Base-by-base conservation (phyloP, 768 basidiomycete genomes). In the Agrocybe praecox region DNA sequence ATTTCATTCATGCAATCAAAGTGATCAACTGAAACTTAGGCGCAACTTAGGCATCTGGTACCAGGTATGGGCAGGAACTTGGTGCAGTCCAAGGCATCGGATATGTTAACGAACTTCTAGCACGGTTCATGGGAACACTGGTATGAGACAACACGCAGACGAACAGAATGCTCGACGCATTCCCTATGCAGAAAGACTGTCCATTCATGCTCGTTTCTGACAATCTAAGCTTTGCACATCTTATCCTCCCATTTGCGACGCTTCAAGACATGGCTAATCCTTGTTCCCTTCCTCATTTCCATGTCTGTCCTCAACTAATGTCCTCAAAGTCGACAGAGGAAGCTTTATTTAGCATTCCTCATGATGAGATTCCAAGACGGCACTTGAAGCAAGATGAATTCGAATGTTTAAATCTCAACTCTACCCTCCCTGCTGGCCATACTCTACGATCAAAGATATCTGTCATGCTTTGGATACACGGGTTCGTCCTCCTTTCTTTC, bases 381-480 rank as follows among this genome's bases (percentile, higher is more conserved):
- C 63, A 70, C 12, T 71, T 88, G 33, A 77, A 78, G 60, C 85
- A 88, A 49, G 80, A 89, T 67, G 90, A 92, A 69, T 89, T 91
- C 34, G 87, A 89, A 51, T 92, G 90, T 69, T 76, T 92, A 21
- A 92, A 91, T 66, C 69, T 92, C 57, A 91, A 90, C 70, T 88
- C 92, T 51, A 90, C 89, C n/a, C 81, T 83, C 55, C 90, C 90
- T 10, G 83, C 80, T 22, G 82, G 81, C 17, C 74, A 85, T 18
- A 75, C 70, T 3, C 63, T 79, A 2, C 73, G 74, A 46, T 86
- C 88, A 40, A 78, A 75, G 43, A 59, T 87, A 15, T 90, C 90
- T 5, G 89, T 92, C 61, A 90, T 92, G 90, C 69, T 91, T 45
- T 92, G 90, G 90, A 76, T 92, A n/a, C 90, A 92, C 72, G 90